Percentiles rank a stretch among this genome's conserved stretches.
Evolutionary conservation across 768 basidiomycete species (phyloP).

Genomic region (Psilocybe cubensis): DNA sequence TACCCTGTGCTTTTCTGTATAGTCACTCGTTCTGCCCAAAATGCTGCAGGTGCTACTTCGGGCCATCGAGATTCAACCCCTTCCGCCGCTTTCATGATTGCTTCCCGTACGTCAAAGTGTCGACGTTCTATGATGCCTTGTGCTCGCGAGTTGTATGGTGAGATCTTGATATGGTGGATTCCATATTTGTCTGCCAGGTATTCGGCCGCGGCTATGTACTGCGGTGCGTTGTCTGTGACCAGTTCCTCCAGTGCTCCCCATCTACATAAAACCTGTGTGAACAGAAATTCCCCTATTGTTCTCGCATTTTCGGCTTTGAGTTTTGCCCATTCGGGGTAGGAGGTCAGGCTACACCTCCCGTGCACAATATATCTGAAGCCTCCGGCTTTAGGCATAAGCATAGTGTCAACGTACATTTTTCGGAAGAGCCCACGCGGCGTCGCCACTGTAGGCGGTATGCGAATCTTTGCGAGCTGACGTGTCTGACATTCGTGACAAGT

Average conservation of each 20-base stretch:
- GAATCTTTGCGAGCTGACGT: constrained; percentile 17
- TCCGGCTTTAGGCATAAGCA: constrained; percentile 33
- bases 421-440: constrained; percentile 25
- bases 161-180: constrained; percentile 39
- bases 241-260: constrained; percentile 29
- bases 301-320: constrained; percentile 17
- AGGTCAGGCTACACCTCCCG: constrained; percentile 21
- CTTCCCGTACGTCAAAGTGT: constrained; percentile 27
- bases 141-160: constrained; percentile 39
- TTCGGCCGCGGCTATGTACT: constrained; percentile 4
- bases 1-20: constrained; percentile 28
- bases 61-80: constrained; percentile 34
- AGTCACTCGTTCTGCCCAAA: constrained; percentile 35
- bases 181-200: constrained; percentile 20
- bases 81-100: constrained; percentile 29
- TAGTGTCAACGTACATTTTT: constrained; percentile 36
- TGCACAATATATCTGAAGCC: constrained; percentile 23
- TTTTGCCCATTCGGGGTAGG: constrained; percentile 20
- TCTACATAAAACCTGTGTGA: constrained; percentile 13
- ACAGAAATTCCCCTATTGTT: constrained; percentile 4
- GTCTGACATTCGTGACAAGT: constrained; percentile 42
- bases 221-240: constrained; percentile 30
- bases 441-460: constrained; percentile 24
- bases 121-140: constrained; percentile 36
- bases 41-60: constrained; percentile 17